phyloP scores from a whole-genome alignment of 2,329 filamentous ascomycete species.

The Fusarium illudens region DNA sequence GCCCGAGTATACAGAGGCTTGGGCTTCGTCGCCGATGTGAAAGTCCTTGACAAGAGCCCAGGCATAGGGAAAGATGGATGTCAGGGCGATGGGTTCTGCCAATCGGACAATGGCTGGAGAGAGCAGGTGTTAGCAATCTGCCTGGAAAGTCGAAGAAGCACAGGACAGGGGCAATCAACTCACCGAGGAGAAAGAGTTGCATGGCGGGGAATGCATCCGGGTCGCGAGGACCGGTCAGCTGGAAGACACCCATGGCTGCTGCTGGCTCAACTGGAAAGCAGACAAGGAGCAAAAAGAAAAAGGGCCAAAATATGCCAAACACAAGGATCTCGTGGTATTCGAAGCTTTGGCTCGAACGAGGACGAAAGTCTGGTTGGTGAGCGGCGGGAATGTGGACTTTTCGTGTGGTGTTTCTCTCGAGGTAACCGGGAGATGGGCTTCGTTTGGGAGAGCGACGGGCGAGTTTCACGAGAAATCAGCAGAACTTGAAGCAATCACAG shows the following conservation, averaged over 20 bases:
- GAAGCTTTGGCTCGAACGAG: neutral
- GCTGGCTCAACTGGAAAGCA: slow-evolving; percentile 33
- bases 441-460: slow-evolving; percentile 4
- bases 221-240: slow-evolving; percentile 62
- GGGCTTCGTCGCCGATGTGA: slow-evolving; percentile 72
- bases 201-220: slow-evolving; percentile 80
- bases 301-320: neutral
- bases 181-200: slow-evolving; percentile 87
- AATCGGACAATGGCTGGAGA: slow-evolving; percentile 84
- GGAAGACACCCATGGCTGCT: slow-evolving; percentile 61
- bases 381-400: slow-evolving; percentile 4
- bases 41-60: slow-evolving; percentile 84
- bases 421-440: neutral
- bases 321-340: slow-evolving; percentile 2
- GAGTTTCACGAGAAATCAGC: slow-evolving; percentile 22
- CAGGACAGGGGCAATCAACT: slow-evolving; percentile 43
- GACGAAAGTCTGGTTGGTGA: neutral
- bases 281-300: slow-evolving; percentile 3
- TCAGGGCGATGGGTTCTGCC: slow-evolving; percentile 90
- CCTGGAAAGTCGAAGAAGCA: slow-evolving; percentile 81
- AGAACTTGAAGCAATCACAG: slow-evolving; percentile 16
- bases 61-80: slow-evolving; percentile 92
- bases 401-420: slow-evolving; percentile 8
- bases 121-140: slow-evolving; percentile 20
- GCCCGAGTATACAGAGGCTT: slow-evolving; percentile 89